Conservation (phyloP, 2,329 filamentous ascomycete genomes). For the Exophiala lecanii-corni region DNA sequence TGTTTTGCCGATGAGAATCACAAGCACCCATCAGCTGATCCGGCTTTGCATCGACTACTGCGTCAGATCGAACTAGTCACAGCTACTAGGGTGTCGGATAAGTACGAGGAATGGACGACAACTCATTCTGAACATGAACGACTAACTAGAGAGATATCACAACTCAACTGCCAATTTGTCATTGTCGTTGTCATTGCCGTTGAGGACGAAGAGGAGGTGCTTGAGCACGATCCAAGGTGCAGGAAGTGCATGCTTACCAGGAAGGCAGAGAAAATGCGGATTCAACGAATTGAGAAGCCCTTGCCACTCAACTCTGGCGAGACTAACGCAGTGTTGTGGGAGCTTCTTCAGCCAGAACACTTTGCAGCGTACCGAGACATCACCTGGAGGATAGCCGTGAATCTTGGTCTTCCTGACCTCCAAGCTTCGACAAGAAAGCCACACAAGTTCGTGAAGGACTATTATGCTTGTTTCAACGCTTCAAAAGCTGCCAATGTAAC, state of each 20-base stretch:
- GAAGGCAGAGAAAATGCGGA: slow-evolving; percentile 4
- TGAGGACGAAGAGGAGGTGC: slow-evolving; percentile 1
- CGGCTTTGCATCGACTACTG: slow-evolving; percentile 31
- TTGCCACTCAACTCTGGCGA: slow-evolving; percentile 32
- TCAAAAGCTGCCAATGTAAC: slow-evolving; percentile 31
- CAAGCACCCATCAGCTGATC: slow-evolving; percentile 27
- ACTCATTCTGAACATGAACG: slow-evolving; percentile 4
- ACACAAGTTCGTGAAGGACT: slow-evolving; percentile 30
- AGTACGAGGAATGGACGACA: slow-evolving; percentile 36
- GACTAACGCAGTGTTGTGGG: slow-evolving; percentile 44
- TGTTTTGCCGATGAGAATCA: slow-evolving; percentile 49
- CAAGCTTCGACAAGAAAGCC: slow-evolving; percentile 17
- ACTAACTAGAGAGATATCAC: slow-evolving; percentile 4
- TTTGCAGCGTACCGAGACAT: slow-evolving; percentile 49
- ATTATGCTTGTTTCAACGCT: slow-evolving; percentile 29
- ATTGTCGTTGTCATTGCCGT: too few relatives aligned
- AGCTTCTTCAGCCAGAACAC: slow-evolving; percentile 43
- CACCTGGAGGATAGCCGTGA: slow-evolving; percentile 47
- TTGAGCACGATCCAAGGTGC: slow-evolving; percentile 7
- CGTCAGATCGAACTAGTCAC: slow-evolving; percentile 32
- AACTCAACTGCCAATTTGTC: neutral
- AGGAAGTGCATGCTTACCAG: slow-evolving; percentile 8
- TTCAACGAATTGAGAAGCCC: slow-evolving; percentile 9
- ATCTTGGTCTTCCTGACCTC: slow-evolving; percentile 31
- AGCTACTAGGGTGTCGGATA: slow-evolving; percentile 26